Conservation (phyloP, 108 stramenopile genomes). For the Craspedostauros australis region DNA sequence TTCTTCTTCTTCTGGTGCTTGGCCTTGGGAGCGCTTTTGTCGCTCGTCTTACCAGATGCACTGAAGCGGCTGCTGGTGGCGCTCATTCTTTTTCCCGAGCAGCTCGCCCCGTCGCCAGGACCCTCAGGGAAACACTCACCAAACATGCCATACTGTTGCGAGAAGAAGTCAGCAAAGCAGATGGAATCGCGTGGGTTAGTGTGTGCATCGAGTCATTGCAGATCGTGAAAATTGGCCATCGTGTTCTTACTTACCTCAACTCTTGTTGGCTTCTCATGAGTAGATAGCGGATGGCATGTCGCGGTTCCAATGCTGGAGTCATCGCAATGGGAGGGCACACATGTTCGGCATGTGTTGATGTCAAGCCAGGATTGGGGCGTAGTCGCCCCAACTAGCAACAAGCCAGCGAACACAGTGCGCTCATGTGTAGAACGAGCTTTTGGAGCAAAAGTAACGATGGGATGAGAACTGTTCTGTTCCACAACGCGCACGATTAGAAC, state of each 20-base stretch:
- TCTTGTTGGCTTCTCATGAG: not conserved
- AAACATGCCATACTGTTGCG: not conserved
- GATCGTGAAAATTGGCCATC: not conserved
- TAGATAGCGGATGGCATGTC: too few species aligned
- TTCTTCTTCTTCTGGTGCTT: not conserved
- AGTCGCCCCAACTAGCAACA: too few species aligned
- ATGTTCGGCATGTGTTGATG: too few species aligned
- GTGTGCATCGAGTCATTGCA: not conserved
- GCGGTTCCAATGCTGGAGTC: too few species aligned
- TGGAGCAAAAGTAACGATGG: too few species aligned
- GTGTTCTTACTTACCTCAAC: not conserved
- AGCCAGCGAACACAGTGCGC: too few species aligned
- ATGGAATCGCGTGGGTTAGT: not conserved
- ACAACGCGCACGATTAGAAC: too few species aligned
- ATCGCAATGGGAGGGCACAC: too few species aligned
- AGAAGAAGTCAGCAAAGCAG: not conserved
- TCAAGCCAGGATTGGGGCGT: too few species aligned
- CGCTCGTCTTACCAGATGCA: not conserved
- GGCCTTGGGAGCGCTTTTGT: not conserved
- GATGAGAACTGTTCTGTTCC: too few species aligned
- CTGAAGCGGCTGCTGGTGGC: slow-evolving; percentile 1
- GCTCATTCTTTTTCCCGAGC: not conserved
- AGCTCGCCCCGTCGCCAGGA: not conserved
- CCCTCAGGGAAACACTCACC: not conserved
- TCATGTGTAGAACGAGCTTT: too few species aligned